Conservation (phyloP, 1,284 basidiomycete species). For the Bjerkandera adusta region DNA sequence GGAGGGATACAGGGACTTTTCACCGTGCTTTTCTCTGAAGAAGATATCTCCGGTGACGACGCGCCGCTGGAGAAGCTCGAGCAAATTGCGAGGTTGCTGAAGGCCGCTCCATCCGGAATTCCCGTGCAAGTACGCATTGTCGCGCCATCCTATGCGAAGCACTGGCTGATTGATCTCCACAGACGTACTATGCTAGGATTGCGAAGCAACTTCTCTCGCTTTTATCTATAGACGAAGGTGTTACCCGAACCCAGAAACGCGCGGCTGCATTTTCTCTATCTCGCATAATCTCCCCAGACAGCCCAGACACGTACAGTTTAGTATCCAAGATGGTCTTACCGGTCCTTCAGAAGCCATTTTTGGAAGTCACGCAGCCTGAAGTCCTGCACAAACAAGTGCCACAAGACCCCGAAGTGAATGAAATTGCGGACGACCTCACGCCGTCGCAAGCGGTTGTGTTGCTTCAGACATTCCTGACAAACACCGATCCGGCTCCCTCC, state of each 20-base stretch:
- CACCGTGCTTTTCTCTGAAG: conserved; percentile 64
- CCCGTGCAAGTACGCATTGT: conserved; percentile 44
- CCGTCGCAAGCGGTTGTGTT: conserved; percentile 43
- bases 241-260: conserved; percentile 47
- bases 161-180: neutral
- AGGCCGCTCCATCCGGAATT: conserved; percentile 52
- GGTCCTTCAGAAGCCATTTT: conserved; percentile 44
- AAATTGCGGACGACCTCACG: too few relatives aligned
- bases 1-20: conserved; percentile 68
- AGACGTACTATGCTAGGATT: conserved; percentile 63
- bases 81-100: conserved; percentile 57
- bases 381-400: too few relatives aligned
- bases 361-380: conserved; percentile 18
- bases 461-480: conserved; percentile 59
- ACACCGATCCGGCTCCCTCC: conserved; percentile 75
- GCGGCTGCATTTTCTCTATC: conserved; percentile 70
- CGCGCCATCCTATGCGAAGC: neutral
- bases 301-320: conserved; percentile 28
- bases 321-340: conserved; percentile 40
- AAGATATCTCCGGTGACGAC: conserved; percentile 45
- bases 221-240: conserved; percentile 34
- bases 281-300: conserved; percentile 48
- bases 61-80: conserved; percentile 65
- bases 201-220: conserved; percentile 52
- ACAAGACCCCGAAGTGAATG: neutral